phyloP scores from a whole-genome alignment of 2,329 filamentous ascomycete species.

The Stachybotrys echinatus region DNA sequence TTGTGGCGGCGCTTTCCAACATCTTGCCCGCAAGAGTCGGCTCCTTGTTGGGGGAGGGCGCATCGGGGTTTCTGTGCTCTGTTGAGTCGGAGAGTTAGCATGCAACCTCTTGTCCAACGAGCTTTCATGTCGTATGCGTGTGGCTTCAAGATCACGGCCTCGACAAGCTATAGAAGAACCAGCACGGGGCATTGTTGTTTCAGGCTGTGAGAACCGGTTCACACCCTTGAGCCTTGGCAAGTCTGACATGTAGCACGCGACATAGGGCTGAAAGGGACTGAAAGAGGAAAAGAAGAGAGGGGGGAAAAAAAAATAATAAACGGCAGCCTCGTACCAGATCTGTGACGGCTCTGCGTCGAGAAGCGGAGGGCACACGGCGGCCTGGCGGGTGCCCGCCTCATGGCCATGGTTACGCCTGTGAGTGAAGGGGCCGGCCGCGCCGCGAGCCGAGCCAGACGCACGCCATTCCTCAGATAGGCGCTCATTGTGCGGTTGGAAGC shows the following conservation, averaged over 20 bases:
- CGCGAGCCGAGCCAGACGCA: neutral
- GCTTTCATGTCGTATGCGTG: no score
- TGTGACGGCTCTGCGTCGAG: neutral
- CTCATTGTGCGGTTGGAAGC: neutral
- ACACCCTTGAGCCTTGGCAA: no score
- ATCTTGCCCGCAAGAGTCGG: conserved; percentile 52
- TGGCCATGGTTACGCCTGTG: no score
- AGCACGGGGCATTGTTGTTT: no score
- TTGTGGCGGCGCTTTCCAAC: conserved; percentile 69
- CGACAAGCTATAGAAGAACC: no score
- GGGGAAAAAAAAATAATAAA: no score
- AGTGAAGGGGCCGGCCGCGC: neutral
- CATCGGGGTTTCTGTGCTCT: neutral
- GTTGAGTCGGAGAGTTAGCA: neutral
- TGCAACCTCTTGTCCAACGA: neutral
- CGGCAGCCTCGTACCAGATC: neutral
- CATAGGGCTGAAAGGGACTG: no score
- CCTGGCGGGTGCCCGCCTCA: neutral
- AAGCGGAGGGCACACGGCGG: neutral
- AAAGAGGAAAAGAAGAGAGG: neutral
- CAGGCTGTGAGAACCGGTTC: no score
- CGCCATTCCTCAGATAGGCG: neutral
- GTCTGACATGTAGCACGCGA: no score
- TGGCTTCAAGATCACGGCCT: neutral
- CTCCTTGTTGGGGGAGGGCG: conserved; percentile 14